Conservation (phyloP, 2,329 filamentous ascomycete genomes). For the Talaromyces sp. region DNA sequence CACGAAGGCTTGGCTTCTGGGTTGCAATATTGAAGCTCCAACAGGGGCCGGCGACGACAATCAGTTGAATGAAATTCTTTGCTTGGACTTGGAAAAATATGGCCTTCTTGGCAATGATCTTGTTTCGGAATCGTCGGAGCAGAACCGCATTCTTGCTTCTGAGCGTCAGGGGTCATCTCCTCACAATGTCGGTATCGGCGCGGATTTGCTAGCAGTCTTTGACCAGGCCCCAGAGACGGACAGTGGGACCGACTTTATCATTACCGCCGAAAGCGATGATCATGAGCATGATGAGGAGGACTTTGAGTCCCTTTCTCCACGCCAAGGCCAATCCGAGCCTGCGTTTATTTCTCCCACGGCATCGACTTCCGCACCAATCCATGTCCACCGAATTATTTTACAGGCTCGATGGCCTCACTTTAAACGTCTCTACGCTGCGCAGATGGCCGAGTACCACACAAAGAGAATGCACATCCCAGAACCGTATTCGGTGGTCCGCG, state of each 20-base stretch:
- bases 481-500: constrained; percentile 86
- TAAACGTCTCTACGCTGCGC: constrained; percentile 79
- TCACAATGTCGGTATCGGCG: constrained; percentile 62
- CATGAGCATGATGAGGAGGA: constrained; percentile 50
- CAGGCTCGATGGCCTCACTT: constrained; percentile 97
- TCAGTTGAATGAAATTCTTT: constrained; percentile 89
- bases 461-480: constrained; percentile 98
- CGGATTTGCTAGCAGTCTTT: constrained; percentile 80
- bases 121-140: constrained; percentile 48
- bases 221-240: constrained; percentile 78
- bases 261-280: constrained; percentile 80
- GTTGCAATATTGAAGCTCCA: constrained; percentile 67
- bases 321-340: constrained; percentile 18
- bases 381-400: constrained; percentile 91
- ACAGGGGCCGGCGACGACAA: constrained; percentile 73
- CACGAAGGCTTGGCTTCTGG: constrained; percentile 94
- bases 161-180: constrained; percentile 47
- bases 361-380: constrained; percentile 71
- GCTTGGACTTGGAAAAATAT: constrained; percentile 86
- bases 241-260: constrained; percentile 82
- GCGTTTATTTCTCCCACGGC: constrained; percentile 30
- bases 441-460: constrained; percentile 97
- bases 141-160: constrained; percentile 44
- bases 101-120: constrained; percentile 81
- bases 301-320: constrained; percentile 28